Evolutionary conservation across 2,329 filamentous ascomycete genomes (phyloP), one percentile per base, ranked within the genome.

Genomic region (Curvularia sp.): DNA sequence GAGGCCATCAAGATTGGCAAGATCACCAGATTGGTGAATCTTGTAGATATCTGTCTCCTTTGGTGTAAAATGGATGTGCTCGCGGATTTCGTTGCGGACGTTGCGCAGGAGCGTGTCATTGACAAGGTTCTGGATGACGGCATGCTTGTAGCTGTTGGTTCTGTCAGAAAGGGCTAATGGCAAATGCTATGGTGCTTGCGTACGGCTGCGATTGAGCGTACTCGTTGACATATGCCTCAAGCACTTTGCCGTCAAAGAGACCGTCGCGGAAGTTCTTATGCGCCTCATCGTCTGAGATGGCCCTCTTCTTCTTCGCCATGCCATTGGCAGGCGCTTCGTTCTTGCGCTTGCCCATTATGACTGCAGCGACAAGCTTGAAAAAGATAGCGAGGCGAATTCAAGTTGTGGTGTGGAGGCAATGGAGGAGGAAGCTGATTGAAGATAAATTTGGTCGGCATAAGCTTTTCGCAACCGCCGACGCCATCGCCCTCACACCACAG

Each of bases 21-120:
- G 85, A 77, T 99, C 95, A 65, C 95, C 95, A 4, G 94, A 98
- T 82, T 99, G 95, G 84, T 97, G 93, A 74, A 99, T 98, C 80
- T 96, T 97, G 86, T 99, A 99, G 70, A 99, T 99, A 77, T 99
- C 95, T 48, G 95, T 99, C 79, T 99, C 95, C 79, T 99, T 99
- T 69, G 93, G 93, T 12, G 95, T 97, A 81, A 99, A 99, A 67
- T 91, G 89, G 67, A 99, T 91, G 74, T 97, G 93, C 67, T 90
- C 85, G 77, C 89, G 89, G 77, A 98, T 94, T 81, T 99, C 95
- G 72, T 85, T 81, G 74, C 95, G 93, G 59, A 99, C 95, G 55
- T 86, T 84, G 71, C 93, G 93, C 47, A 99, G 86, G 18, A 99
- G 88, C 48, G 83, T 78, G 69, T 94, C 89, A 78, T 95, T 83